These are phyloP conservation scores for Excoecaria agallocha DNA, from an alignment of 345 rosid genomes.

Conservation along the genomic window DNA sequence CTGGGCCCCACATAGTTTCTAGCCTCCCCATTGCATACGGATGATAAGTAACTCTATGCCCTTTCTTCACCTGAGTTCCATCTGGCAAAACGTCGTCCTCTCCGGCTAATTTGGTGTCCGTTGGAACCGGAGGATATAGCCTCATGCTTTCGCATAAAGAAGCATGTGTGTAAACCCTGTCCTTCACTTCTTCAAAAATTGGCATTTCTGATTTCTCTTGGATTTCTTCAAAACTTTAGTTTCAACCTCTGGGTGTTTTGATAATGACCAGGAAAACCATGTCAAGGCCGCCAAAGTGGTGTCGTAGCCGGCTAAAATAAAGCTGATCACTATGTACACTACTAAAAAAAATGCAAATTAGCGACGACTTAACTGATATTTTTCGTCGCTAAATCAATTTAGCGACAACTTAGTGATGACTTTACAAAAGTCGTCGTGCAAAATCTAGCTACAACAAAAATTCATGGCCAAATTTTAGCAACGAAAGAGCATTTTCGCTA, in stretches of 20 bases:
- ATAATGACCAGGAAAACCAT: constrained; percentile 69
- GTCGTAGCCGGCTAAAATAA: constrained; percentile 63
- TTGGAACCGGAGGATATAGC: constrained; percentile 55
- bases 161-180: constrained; percentile 40
- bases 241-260: constrained; percentile 40
- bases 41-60: constrained; percentile 35
- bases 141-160: constrained; percentile 51
- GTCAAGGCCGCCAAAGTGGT: constrained; percentile 68
- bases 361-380: no score
- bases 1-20: constrained; percentile 23
- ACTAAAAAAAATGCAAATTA: no score
- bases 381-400: no score
- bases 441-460: no score
- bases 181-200: constrained; percentile 26
- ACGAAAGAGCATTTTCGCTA: no score
- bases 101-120: constrained; percentile 37
- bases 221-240: constrained; percentile 44
- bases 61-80: constrained; percentile 49
- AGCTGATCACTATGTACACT: constrained; percentile 60
- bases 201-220: constrained; percentile 17
- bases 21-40: constrained; percentile 34
- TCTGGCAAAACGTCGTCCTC: constrained; percentile 37
- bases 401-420: no score
- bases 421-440: no score
- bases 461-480: no score